Conservation (phyloP, 2,329 filamentous ascomycete species). For the Aciculosporium take region DNA sequence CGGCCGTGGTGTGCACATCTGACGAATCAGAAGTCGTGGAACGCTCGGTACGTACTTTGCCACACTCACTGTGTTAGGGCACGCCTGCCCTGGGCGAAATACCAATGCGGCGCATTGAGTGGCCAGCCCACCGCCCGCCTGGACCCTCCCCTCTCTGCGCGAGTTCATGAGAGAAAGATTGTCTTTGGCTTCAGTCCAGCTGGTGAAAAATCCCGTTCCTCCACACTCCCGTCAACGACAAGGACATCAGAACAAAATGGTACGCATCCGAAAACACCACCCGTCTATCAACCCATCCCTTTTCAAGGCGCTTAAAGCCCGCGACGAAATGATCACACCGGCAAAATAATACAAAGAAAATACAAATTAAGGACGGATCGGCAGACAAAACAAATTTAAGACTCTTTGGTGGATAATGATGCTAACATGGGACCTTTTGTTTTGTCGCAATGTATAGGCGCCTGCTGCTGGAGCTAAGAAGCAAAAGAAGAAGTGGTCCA, state of each 20-base stretch:
- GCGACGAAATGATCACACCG: background rate
- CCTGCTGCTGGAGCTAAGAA: slow-evolving; percentile 34
- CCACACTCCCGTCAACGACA: slow-evolving; percentile 25
- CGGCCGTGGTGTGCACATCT: slow-evolving; percentile 17
- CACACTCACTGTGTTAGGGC: slow-evolving; percentile 23
- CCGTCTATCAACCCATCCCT: background rate
- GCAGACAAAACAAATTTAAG: background rate
- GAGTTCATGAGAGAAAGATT: slow-evolving; percentile 9
- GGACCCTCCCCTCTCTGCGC: background rate
- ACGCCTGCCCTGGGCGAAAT: slow-evolving; percentile 23
- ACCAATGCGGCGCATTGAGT: background rate
- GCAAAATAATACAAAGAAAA: background rate
- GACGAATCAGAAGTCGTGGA: slow-evolving; percentile 22
- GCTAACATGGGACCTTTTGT: slow-evolving; percentile 3
- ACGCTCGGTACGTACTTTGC: slow-evolving; percentile 15
- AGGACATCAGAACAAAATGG: slow-evolving; percentile 30
- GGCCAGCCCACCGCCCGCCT: slow-evolving; percentile 6
- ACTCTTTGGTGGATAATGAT: slow-evolving; percentile 13
- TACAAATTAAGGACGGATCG: background rate
- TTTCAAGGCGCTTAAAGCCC: background rate
- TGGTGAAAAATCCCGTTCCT: slow-evolving; percentile 16
- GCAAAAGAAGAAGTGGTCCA: slow-evolving; percentile 39
- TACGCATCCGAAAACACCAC: slow-evolving; percentile 17
- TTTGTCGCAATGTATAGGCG: slow-evolving; percentile 17
- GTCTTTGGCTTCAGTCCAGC: slow-evolving; percentile 15